Evolutionary conservation across 805 yeast genomes (phyloP), one percentile per base, ranked within the genome.

Genomic region (Pichia kluyveri): DNA sequence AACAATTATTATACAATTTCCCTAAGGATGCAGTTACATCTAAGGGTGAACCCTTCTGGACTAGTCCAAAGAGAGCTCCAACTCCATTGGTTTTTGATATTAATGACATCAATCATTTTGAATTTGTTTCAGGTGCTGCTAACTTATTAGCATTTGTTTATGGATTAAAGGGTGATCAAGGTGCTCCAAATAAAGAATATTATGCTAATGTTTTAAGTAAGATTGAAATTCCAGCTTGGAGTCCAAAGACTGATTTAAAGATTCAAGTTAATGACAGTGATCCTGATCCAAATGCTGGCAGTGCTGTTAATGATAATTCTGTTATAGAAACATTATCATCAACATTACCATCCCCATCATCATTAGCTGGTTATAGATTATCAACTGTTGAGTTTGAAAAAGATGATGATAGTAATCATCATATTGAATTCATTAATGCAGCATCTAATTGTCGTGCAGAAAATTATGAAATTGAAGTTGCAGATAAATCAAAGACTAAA

Each of bases 31-130:
- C 98, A 5, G 82, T 76, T 41, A 93, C 96, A 4, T 80, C 96
- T 0, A 75, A 75, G 44, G 99, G 99, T 47, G 89, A 83, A 32
- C 93, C 95, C 57, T 93, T 93, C 69, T 93, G 99, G 99, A 79
- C 96, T 19, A 96, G 97, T 48, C 93, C 98, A 34, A 93, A 93
- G 69, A 82, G 98, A 65, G 96, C 96, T 18, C 99, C 99, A 43
- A 77, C 75, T 41, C 87, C 96, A n/a, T 73, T 89, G 53, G 71
- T 55, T 14, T 89, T 93, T 63, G 91, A 89, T 61, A 73, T 84
- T 56, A 70, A 79, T 58, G 80, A 88, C 61, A 73, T 74, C 12
- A 85, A 87, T 58, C 97, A 91, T 65, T 76, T 82, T 63, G 79
- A 85, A 58, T 93, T 91, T 60, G 71, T 93, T 48, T 82, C 82